These are phyloP conservation scores for Sporothrix brasiliensis DNA, from an alignment of 2,329 filamentous ascomycete genomes.

Conservation along the genomic window DNA sequence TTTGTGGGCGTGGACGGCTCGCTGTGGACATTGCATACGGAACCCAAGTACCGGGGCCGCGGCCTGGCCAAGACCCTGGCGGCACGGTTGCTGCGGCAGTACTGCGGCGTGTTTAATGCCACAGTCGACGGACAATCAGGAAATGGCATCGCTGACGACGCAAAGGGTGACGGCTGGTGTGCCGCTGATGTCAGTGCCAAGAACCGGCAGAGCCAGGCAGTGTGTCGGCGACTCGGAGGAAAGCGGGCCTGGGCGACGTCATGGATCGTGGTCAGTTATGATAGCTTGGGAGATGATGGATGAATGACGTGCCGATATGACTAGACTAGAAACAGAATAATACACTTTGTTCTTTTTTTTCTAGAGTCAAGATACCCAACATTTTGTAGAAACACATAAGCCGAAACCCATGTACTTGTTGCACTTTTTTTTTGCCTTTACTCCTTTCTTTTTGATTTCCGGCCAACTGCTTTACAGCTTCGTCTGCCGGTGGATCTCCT, in stretches of 20 bases:
- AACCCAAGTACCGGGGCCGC: slow-evolving; percentile 60
- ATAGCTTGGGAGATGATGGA: slow-evolving; percentile 34
- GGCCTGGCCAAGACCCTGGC: slow-evolving; percentile 67
- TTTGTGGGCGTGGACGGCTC: slow-evolving; percentile 65
- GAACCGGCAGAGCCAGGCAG: slow-evolving; percentile 62
- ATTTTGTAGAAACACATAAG: slow-evolving; percentile 5
- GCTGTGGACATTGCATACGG: slow-evolving; percentile 63
- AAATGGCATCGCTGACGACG: slow-evolving; percentile 57
- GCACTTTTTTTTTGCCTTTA: background rate
- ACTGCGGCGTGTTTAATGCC: slow-evolving; percentile 46
- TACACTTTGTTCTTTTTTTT: background rate
- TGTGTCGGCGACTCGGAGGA: slow-evolving; percentile 65
- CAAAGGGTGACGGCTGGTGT: slow-evolving; percentile 54
- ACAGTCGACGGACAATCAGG: slow-evolving; percentile 26
- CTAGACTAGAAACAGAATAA: slow-evolving; percentile 5
- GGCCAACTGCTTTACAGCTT: slow-evolving; percentile 41
- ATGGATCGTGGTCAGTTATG: slow-evolving; percentile 47
- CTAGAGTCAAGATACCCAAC: background rate
- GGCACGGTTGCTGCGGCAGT: slow-evolving; percentile 59
- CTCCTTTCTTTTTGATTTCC: background rate
- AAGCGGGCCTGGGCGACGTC: slow-evolving; percentile 58
- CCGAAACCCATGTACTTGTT: background rate
- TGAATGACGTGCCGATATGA: slow-evolving; percentile 8
- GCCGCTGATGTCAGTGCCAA: slow-evolving; percentile 66
- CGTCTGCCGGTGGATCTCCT: slow-evolving; percentile 79